These are phyloP conservation scores for Komagataella ulmi DNA, from an alignment of 805 yeast species.

Conservation along the genomic window DNA sequence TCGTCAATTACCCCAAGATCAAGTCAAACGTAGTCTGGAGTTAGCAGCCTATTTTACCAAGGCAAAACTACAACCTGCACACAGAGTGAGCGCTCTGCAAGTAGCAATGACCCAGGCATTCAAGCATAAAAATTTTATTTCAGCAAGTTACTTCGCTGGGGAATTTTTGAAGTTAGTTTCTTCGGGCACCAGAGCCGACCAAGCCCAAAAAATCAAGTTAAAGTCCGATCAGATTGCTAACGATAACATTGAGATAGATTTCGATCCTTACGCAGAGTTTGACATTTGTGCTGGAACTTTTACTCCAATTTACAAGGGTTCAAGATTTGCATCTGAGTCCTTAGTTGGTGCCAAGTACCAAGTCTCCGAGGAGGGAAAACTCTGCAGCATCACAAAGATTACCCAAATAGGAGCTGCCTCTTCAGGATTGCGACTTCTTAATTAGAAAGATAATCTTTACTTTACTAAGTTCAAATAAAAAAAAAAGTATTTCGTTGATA, in stretches of 20 bases:
- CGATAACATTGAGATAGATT: slow-evolving; percentile 84
- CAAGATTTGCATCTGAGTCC: slow-evolving; percentile 60
- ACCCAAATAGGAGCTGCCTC: slow-evolving; percentile 85
- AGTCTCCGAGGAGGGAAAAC: slow-evolving; percentile 59
- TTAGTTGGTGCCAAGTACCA: slow-evolving; percentile 85
- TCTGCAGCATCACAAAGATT: slow-evolving; percentile 64
- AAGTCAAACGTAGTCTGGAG: slow-evolving; percentile 78
- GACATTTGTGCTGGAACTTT: slow-evolving; percentile 78
- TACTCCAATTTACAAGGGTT: slow-evolving; percentile 80
- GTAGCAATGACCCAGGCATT: slow-evolving; percentile 93
- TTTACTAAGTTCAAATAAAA: not conserved
- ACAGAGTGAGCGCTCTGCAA: slow-evolving; percentile 76
- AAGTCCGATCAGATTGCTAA: slow-evolving; percentile 69
- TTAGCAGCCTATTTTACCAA: slow-evolving; percentile 92
- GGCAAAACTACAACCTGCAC: slow-evolving; percentile 70
- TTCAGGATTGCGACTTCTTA: slow-evolving; percentile 61
- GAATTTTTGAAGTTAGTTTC: slow-evolving; percentile 63
- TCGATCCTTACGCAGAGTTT: slow-evolving; percentile 85
- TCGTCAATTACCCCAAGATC: slow-evolving; percentile 60
- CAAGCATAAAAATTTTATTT: slow-evolving; percentile 75
- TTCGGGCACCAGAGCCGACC: slow-evolving; percentile 75
- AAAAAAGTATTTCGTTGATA: not conserved
- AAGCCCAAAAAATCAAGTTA: slow-evolving; percentile 71
- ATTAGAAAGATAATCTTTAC: slow-evolving; percentile 2
- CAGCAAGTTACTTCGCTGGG: slow-evolving; percentile 82